phyloP scores from a whole-genome alignment of 495 filamentous ascomycete genomes.

The Pyrenopolyporus hunteri region DNA sequence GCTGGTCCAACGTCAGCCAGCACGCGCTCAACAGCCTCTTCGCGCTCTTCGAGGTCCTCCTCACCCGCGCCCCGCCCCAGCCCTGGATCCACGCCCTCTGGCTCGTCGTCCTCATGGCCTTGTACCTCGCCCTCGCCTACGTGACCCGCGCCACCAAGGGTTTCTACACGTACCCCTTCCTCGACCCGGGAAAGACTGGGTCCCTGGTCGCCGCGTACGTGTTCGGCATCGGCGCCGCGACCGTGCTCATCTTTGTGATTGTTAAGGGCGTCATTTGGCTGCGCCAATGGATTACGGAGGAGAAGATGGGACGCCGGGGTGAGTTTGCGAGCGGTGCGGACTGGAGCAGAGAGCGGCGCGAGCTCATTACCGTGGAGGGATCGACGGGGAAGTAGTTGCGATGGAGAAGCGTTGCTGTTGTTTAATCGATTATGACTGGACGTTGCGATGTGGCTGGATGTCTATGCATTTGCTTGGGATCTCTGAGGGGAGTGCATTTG shows the following conservation, averaged over 20 bases:
- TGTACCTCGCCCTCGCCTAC: conserved; percentile 78
- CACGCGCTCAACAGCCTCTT: conserved; percentile 76
- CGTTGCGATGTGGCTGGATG: background rate
- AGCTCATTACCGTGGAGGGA: too few relatives aligned
- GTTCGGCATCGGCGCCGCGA: conserved; percentile 67
- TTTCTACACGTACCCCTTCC: conserved; percentile 78
- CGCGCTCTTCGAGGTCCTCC: conserved; percentile 72
- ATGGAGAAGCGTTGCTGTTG: too few relatives aligned
- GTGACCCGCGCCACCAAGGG: conserved; percentile 69
- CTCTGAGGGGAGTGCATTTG: too few relatives aligned
- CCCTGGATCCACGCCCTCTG: conserved; percentile 63
- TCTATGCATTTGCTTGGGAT: background rate
- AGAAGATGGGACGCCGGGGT: conserved; percentile 53
- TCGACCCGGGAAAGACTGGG: conserved; percentile 60
- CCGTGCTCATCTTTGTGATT: conserved; percentile 67
- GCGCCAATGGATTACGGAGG: conserved; percentile 59
- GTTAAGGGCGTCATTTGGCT: conserved; percentile 54
- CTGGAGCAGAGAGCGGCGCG: background rate
- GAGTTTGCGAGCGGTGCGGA: conserved; percentile 44
- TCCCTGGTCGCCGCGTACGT: conserved; percentile 59
- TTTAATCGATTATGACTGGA: background rate
- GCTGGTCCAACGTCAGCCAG: conserved; percentile 77
- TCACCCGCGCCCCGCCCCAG: conserved; percentile 65
- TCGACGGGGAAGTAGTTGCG: too few relatives aligned
- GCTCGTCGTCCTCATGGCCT: conserved; percentile 65